Evolutionary conservation across 2,329 filamentous ascomycete genomes (phyloP), one percentile per base, ranked within the genome.

Genomic region (Byssochlamys sp.): DNA sequence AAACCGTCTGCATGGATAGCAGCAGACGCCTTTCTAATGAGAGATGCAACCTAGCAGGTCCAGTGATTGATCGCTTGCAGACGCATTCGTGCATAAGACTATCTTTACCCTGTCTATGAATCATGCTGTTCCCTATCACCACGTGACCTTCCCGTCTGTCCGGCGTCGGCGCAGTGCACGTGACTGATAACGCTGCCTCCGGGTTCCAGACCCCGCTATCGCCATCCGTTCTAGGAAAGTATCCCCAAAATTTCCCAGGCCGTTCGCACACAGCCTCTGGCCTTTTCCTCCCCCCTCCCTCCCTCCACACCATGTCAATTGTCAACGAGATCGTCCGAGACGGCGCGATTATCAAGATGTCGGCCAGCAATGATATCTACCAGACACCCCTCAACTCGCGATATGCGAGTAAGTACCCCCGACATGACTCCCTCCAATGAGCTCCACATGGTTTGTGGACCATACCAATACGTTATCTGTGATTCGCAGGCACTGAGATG

Each of bases 351-450:
- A 63, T 54, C 65, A 69, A 53, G 55, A 75, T 75, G 72, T 68
- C 72, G 60, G 60, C 70, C 55, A 72, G 63, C 63, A 77, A 77
- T 70, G 81, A 84, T 68, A 75, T 75, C 57, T 84, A 87, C 71
- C 81, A 87, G 75, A 90, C 87, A 50, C 83, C 87, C 33, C 77
- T 91, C 65, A 85, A 82, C 63, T 81, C 80, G 65, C 83, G 90
- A 66, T 94, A 94, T 78, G 85, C 85, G 74, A 88, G 82, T 74
- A 70, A 73, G 61, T 70, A 7, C 55, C 27, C 53, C 52, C 54
- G 24, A 45, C 10, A 24, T 29, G 35, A 10, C n/a, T 24, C 50
- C 35, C 39, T 45, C 39, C 39, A 45, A 45, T 45, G 19, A 64
- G 59, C 39, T 56, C 45, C 55, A 31, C 55, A 57, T 55, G 33